A percentile compares a stretch with the other conserved stretches of the same genome.
Conservation (phyloP, 345 rosid genomes). For the Syzygium aqueum region DNA sequence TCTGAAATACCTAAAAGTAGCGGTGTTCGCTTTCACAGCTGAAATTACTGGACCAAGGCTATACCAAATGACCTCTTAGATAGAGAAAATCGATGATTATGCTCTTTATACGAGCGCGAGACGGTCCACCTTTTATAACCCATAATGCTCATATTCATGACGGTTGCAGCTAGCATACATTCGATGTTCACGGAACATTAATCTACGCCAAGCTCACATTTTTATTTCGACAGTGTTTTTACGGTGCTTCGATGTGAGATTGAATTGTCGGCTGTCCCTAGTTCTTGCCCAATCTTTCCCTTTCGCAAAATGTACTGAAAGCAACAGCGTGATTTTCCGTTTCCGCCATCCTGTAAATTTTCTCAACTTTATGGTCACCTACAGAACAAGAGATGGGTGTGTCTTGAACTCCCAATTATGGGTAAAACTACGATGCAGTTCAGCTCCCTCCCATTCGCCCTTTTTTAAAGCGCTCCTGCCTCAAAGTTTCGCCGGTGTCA, state of each 20-base stretch:
- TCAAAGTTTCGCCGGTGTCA: slow-evolving; percentile 29
- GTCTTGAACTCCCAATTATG: neutral
- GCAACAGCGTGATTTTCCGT: neutral
- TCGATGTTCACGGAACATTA: fast-evolving
- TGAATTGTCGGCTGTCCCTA: neutral
- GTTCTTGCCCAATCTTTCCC: neutral
- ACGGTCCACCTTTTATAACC: neutral
- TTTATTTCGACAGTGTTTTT: neutral
- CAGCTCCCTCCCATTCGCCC: neutral
- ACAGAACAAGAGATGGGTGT: neutral
- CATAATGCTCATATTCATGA: neutral
- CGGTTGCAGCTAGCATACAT: neutral
- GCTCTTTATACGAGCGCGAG: neutral
- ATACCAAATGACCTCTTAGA: neutral
- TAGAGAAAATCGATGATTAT: neutral
- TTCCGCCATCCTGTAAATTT: neutral
- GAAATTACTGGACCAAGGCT: neutral
- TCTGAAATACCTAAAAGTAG: neutral
- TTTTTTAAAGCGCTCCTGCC: slow-evolving; percentile 23
- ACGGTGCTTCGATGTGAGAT: neutral
- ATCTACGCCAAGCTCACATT: neutral
- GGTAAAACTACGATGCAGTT: neutral
- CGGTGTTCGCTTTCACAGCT: neutral
- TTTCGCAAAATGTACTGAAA: neutral
- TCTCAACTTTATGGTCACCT: neutral